Percentiles rank a stretch among this genome's conserved stretches.
These are phyloP conservation scores for Diaporthe destruens DNA, from an alignment of 2,329 filamentous ascomycete species.

Conservation along the genomic window DNA sequence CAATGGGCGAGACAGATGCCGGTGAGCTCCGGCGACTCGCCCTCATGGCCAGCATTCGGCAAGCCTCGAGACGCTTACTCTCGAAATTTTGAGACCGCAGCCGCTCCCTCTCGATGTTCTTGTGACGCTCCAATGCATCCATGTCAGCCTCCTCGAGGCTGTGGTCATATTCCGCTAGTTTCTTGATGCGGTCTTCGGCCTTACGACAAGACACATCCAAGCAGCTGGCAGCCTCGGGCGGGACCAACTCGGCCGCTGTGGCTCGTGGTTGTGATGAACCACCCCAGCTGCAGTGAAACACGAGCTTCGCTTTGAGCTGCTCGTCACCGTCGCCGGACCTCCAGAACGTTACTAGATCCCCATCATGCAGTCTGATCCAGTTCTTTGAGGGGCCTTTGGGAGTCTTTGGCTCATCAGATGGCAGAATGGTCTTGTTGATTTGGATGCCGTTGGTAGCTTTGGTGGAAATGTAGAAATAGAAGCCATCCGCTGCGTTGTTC, in stretches of 20 bases:
- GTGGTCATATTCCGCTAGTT: conserved; percentile 55
- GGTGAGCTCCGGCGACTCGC: conserved; percentile 39
- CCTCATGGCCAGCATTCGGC: conserved; percentile 52
- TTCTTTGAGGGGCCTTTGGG: conserved; percentile 66
- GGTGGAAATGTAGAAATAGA: conserved; percentile 81
- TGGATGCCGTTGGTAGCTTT: conserved; percentile 81
- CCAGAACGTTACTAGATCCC: conserved; percentile 83
- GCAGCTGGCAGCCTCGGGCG: conserved; percentile 55
- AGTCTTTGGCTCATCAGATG: conserved; percentile 66
- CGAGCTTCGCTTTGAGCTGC: conserved; percentile 57
- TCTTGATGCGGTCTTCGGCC: conserved; percentile 60
- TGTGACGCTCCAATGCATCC: conserved; percentile 59
- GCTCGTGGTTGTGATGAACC: conserved; percentile 61
- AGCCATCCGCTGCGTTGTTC: conserved; percentile 65
- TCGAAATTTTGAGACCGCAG: conserved; percentile 65
- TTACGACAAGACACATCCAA: conserved; percentile 63
- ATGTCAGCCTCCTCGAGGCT: conserved; percentile 58
- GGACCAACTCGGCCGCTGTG: conserved; percentile 51
- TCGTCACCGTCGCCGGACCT: conserved; percentile 56
- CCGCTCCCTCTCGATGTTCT: conserved; percentile 60
- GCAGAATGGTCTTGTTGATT: conserved; percentile 79
- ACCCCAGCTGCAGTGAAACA: conserved; percentile 69
- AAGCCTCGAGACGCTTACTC: conserved; percentile 59
- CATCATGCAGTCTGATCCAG: conserved; percentile 80
- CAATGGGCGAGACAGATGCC: conserved; percentile 8